These are phyloP conservation scores for Rhizopogon roseolus DNA, from an alignment of 768 basidiomycete species.

Conservation along the genomic window DNA sequence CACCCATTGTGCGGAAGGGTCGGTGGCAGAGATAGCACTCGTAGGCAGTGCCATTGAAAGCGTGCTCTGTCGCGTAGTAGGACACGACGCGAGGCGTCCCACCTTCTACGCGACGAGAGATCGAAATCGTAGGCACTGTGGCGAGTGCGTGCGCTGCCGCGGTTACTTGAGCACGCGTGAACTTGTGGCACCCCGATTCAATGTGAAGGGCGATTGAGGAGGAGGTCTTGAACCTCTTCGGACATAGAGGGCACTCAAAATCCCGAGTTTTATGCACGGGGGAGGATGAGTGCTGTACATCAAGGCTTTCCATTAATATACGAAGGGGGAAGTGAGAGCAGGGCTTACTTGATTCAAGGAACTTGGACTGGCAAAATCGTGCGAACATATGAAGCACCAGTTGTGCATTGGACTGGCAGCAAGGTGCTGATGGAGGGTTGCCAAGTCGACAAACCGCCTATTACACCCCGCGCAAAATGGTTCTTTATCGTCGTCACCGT, in stretches of 20 bases:
- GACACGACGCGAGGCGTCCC: constrained; percentile 9
- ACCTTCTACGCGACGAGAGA: constrained; percentile 24
- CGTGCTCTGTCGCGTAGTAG: constrained; percentile 28
- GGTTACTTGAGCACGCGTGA: constrained; percentile 35
- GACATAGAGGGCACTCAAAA: not conserved
- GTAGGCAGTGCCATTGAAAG: constrained; percentile 23
- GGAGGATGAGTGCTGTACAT: not conserved
- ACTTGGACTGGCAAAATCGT: constrained; percentile 18
- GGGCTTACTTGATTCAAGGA: constrained; percentile 28
- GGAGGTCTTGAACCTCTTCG: constrained; percentile 8
- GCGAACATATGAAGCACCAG: constrained; percentile 30
- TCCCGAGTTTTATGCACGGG: not conserved
- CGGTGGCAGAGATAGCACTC: constrained; percentile 37
- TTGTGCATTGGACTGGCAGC: constrained; percentile 21
- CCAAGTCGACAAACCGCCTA: constrained; percentile 13
- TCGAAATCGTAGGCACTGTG: constrained; percentile 30
- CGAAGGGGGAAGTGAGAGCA: constrained; percentile 1
- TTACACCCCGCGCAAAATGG: constrained; percentile 19
- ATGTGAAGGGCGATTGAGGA: constrained; percentile 36
- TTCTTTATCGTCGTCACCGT: constrained; percentile 9
- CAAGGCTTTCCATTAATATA: not conserved
- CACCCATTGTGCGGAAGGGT: constrained; percentile 17
- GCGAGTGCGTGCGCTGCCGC: constrained; percentile 25
- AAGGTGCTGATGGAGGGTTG: constrained; percentile 17
- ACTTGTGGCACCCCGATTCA: constrained; percentile 34